Conservation (phyloP, 495 filamentous ascomycete genomes). For the Podospora appendiculata region DNA sequence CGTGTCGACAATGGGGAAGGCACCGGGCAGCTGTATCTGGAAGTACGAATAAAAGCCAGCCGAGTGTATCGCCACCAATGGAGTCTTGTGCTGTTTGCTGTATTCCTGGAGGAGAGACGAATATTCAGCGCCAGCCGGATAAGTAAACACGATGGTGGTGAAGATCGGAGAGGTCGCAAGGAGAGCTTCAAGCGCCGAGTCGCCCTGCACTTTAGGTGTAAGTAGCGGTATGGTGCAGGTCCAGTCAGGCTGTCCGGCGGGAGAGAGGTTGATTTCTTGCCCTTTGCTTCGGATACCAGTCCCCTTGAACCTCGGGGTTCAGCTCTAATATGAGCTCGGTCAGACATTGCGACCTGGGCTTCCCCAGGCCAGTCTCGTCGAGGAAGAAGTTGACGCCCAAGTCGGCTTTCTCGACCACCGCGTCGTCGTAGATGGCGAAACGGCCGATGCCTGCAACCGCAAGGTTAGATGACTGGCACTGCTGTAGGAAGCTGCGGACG, state of each 20-base stretch:
- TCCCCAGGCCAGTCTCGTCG: conserved; percentile 68
- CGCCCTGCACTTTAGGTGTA: conserved; percentile 10
- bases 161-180: conserved; percentile 45
- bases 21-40: conserved; percentile 61
- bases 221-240: background rate
- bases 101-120: conserved; percentile 52
- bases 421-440: conserved; percentile 88
- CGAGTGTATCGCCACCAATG: conserved; percentile 76
- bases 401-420: conserved; percentile 69
- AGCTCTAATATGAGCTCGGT: conserved; percentile 74
- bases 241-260: conserved; percentile 1
- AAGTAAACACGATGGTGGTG: conserved; percentile 68
- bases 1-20: conserved; percentile 92
- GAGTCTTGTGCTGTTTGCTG: conserved; percentile 54
- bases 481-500: too few species aligned
- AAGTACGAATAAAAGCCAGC: conserved; percentile 86
- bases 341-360: conserved; percentile 69
- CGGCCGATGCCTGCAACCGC: conserved; percentile 62
- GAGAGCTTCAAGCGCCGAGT: conserved; percentile 24
- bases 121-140: conserved; percentile 54
- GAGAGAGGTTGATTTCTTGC: background rate
- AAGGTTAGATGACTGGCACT: background rate
- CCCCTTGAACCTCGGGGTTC: conserved; percentile 88
- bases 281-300: conserved; percentile 38
- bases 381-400: conserved; percentile 96